Evolutionary conservation across 1,284 basidiomycete species (phyloP).

Genomic region (Sparassis latifolia): DNA sequence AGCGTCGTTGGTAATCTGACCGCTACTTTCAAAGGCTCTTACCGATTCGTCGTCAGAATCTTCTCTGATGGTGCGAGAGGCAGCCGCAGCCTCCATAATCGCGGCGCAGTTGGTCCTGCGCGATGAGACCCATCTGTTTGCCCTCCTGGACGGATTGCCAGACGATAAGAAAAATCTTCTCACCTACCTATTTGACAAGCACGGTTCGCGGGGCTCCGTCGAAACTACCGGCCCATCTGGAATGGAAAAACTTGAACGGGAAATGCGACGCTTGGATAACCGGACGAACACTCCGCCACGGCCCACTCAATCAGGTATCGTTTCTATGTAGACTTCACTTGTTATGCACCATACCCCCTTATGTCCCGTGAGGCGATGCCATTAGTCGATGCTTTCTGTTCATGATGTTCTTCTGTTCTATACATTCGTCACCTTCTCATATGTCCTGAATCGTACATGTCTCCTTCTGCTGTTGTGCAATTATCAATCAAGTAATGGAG

Average conservation of each 20-base stretch:
- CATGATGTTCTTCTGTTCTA: no score
- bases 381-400: no score
- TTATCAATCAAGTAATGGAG: no score
- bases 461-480: no score
- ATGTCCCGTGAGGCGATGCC: no score
- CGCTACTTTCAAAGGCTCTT: constrained; percentile 43
- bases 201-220: constrained; percentile 49
- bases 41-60: constrained; percentile 46
- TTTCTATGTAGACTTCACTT: neutral
- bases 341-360: no score
- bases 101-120: constrained; percentile 72
- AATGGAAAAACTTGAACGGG: constrained; percentile 64
- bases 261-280: constrained; percentile 70
- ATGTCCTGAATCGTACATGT: no score
- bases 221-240: constrained; percentile 26
- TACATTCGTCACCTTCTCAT: no score
- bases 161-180: constrained; percentile 83
- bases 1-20: neutral
- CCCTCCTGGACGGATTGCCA: constrained; percentile 69
- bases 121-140: constrained; percentile 75
- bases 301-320: constrained; percentile 10
- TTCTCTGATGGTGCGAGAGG: constrained; percentile 72
- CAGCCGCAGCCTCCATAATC: constrained; percentile 74
- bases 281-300: constrained; percentile 60
- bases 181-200: constrained; percentile 81